phyloP scores from a whole-genome alignment of 2,329 filamentous ascomycete species.

The Zasmidium angulare region DNA sequence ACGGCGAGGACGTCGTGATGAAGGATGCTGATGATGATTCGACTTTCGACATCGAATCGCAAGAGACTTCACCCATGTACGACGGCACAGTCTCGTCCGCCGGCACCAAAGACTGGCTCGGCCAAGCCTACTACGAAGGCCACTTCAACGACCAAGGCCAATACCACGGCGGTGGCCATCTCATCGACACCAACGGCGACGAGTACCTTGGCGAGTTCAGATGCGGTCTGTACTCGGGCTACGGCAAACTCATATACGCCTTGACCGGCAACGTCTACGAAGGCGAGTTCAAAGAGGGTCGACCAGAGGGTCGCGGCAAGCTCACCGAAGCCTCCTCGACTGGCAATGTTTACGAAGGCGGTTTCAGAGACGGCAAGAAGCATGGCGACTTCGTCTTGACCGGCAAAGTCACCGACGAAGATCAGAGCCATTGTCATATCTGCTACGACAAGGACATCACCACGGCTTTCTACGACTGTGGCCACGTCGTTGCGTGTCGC shows the following conservation, averaged over 20 bases:
- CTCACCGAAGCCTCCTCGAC: conserved; percentile 54
- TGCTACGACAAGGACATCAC: conserved; percentile 62
- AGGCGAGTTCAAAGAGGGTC: conserved; percentile 62
- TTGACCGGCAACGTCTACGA: conserved; percentile 62
- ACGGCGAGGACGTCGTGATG: conserved; percentile 39
- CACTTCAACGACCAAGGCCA: conserved; percentile 47
- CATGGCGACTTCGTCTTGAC: conserved; percentile 62
- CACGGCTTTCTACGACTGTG: conserved; percentile 62
- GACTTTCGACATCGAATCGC: conserved; percentile 17
- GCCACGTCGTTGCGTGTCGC: conserved; percentile 62
- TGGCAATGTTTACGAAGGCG: conserved; percentile 61
- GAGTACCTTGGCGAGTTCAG: conserved; percentile 58
- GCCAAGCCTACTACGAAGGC: conserved; percentile 57
- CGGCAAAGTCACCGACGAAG: conserved; percentile 63
- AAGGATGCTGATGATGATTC: conserved; percentile 26
- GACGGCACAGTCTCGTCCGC: conserved; percentile 3
- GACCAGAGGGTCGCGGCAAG: conserved; percentile 59
- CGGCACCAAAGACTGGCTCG: conserved; percentile 54
- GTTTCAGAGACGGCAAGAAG: conserved; percentile 60
- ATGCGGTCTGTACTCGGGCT: conserved; percentile 54
- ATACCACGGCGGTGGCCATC: conserved; percentile 56
- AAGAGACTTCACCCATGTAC: conserved; percentile 36
- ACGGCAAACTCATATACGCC: conserved; percentile 58
- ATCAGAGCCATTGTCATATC: conserved; percentile 59
- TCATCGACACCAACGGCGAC: conserved; percentile 55